A percentile compares a stretch with the other conserved stretches of the same genome.
These are phyloP conservation scores for Pichia deserticola DNA, from an alignment of 805 yeast genomes.

Conservation along the genomic window DNA sequence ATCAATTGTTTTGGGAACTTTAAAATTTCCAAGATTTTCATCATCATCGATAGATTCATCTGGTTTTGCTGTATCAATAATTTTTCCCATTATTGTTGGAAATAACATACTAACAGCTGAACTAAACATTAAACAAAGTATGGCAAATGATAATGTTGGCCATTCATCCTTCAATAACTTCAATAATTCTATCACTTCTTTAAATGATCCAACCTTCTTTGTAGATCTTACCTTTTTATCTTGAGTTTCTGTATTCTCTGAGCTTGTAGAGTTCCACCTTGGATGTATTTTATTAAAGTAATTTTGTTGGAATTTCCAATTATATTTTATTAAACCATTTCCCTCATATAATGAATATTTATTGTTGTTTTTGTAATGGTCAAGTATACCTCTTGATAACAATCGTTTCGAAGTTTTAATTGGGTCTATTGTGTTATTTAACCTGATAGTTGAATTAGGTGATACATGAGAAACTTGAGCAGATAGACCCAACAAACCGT, in stretches of 20 bases:
- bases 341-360: no score
- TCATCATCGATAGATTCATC: slow-evolving; percentile 18
- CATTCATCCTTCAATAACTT: slow-evolving; percentile 52
- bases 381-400: neutral
- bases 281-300: neutral
- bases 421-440: no score
- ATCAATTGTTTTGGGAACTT: slow-evolving; percentile 16
- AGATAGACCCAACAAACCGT: no score
- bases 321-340: no score
- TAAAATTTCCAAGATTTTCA: slow-evolving; percentile 3
- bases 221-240: neutral
- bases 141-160: slow-evolving; percentile 50
- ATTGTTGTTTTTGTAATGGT: no score
- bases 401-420: neutral
- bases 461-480: no score
- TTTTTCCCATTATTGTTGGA: slow-evolving; percentile 80
- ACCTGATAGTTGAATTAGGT: no score
- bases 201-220: slow-evolving; percentile 19
- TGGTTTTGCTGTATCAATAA: slow-evolving; percentile 60
- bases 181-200: slow-evolving; percentile 43
- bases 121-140: slow-evolving; percentile 56
- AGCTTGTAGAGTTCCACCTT: neutral
- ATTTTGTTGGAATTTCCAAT: no score
- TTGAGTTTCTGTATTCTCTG: neutral
- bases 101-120: slow-evolving; percentile 76